phyloP scores from a whole-genome alignment of 2,329 filamentous ascomycete genomes.

The Aspergillus persii region DNA sequence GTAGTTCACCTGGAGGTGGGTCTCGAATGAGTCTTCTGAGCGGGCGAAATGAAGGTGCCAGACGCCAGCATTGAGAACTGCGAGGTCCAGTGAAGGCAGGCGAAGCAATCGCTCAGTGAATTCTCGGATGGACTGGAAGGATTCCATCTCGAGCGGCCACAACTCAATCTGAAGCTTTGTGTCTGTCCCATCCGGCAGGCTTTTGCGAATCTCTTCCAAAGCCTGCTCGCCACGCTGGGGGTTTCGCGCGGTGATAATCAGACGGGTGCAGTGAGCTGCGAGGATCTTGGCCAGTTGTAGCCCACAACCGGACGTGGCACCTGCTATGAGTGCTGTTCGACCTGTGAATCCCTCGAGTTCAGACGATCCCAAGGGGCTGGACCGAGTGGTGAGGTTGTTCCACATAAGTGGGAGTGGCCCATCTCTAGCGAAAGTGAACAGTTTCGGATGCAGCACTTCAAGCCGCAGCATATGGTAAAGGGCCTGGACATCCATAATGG shows the following conservation, averaged over 20 bases:
- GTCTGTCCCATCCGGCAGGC: not conserved
- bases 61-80: not conserved
- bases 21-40: not conserved
- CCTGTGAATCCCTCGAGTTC: not conserved
- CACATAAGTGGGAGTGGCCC: not conserved
- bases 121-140: not conserved
- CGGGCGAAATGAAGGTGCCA: not conserved
- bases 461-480: not conserved
- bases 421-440: not conserved
- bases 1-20: not conserved
- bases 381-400: not conserved
- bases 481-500: not conserved
- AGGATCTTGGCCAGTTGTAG: not conserved
- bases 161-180: not conserved
- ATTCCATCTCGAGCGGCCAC: not conserved
- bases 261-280: not conserved
- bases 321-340: not conserved
- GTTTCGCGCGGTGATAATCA: not conserved
- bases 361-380: not conserved
- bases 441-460: not conserved
- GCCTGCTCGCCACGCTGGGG: not conserved
- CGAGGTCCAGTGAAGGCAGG: not conserved
- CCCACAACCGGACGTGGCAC: not conserved
- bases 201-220: not conserved
- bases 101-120: not conserved